Percentiles rank a stretch among this genome's conserved stretches.
Conservation (phyloP, 1,139 yeast genomes). For the Kazachstania sp. region DNA sequence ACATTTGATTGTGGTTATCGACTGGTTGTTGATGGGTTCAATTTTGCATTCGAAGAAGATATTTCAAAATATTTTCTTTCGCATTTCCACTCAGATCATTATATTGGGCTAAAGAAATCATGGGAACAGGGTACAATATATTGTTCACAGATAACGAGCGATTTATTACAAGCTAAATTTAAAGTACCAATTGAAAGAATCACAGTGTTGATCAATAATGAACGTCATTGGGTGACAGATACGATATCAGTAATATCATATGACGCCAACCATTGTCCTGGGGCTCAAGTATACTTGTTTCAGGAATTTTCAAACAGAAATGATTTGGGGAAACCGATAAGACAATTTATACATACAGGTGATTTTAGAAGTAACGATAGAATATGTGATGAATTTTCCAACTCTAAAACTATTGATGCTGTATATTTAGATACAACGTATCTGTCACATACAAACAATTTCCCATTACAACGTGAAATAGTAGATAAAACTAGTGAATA, state of each 20-base stretch:
- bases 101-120: slow-evolving; percentile 69
- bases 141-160: slow-evolving; percentile 62
- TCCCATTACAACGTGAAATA: slow-evolving; percentile 70
- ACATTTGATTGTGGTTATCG: slow-evolving; percentile 35
- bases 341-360: slow-evolving; percentile 67
- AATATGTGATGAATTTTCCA: slow-evolving; percentile 22
- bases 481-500: slow-evolving; percentile 50
- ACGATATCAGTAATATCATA: slow-evolving; percentile 52
- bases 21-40: slow-evolving; percentile 64
- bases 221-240: slow-evolving; percentile 34
- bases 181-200: slow-evolving; percentile 44
- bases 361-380: slow-evolving; percentile 65
- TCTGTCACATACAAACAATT: slow-evolving; percentile 60
- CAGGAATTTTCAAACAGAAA: slow-evolving; percentile 36
- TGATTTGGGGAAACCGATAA: slow-evolving; percentile 3
- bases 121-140: slow-evolving; percentile 68
- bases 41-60: slow-evolving; percentile 40
- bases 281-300: slow-evolving; percentile 74
- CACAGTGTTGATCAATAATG: slow-evolving; percentile 40
- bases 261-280: slow-evolving; percentile 96
- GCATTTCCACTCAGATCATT: slow-evolving; percentile 92
- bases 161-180: slow-evolving; percentile 45
- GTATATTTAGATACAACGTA: slow-evolving; percentile 87
- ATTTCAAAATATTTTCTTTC: slow-evolving; percentile 52
- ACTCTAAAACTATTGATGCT: slow-evolving; percentile 39